These are phyloP conservation scores for Hemerocallis citrina DNA, from an alignment of 106 monocot species.

Conservation along the genomic window DNA sequence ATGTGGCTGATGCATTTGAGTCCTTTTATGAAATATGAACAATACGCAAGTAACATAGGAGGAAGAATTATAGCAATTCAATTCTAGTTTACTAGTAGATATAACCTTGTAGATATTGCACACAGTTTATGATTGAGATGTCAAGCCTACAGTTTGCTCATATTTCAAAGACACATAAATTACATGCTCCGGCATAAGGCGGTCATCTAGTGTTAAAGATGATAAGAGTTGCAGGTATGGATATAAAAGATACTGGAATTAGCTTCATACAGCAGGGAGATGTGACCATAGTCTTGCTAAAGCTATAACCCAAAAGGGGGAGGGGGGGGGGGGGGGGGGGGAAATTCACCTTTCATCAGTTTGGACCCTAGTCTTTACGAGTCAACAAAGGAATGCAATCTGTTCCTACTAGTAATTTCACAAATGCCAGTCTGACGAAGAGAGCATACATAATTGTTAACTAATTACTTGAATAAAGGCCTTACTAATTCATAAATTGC, in stretches of 20 bases:
- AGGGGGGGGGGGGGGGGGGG: too few species aligned
- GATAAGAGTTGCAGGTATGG: slow-evolving; percentile 35
- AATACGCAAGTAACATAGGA: neutral
- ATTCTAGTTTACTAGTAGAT: neutral
- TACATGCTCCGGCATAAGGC: slow-evolving; percentile 65
- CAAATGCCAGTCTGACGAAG: slow-evolving; percentile 37
- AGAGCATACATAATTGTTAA: neutral
- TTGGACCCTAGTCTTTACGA: slow-evolving; percentile 56
- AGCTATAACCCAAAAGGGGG: neutral
- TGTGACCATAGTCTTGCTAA: neutral
- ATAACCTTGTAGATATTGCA: slow-evolving; percentile 72
- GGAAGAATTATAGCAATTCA: neutral
- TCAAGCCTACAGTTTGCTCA: slow-evolving; percentile 14
- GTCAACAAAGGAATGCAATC: slow-evolving; percentile 40
- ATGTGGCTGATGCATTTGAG: slow-evolving; percentile 45
- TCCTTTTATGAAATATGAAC: slow-evolving; percentile 35
- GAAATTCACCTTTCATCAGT: slow-evolving; percentile 53
- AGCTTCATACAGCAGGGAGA: neutral
- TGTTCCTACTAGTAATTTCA: slow-evolving; percentile 31
- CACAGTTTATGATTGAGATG: neutral
- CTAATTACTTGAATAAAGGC: too few species aligned
- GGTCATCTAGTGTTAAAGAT: slow-evolving; percentile 50
- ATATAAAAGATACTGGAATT: slow-evolving; percentile 2
- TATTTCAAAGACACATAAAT: slow-evolving; percentile 44
- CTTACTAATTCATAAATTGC: neutral